Conservation (phyloP, 148 eudicot species). For the Chenopodium suecicum region DNA sequence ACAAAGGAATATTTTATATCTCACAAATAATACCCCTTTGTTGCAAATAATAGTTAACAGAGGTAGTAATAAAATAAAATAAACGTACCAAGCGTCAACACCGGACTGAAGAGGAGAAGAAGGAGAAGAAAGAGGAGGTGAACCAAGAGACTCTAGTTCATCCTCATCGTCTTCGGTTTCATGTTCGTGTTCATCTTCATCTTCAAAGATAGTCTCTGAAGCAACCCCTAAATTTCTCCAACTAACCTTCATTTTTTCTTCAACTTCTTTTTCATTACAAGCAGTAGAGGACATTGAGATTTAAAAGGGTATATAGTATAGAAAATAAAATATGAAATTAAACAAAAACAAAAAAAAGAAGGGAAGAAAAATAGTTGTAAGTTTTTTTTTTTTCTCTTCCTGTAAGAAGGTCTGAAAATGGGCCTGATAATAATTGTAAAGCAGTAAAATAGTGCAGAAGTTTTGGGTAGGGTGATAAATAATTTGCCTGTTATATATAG, state of each 20-base stretch:
- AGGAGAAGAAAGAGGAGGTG: constrained; percentile 28
- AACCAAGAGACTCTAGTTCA: constrained; percentile 21
- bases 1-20: no score
- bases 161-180: constrained; percentile 50
- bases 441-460: constrained; percentile 5
- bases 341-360: background rate
- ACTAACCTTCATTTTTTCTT: constrained; percentile 21
- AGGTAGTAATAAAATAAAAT: no score
- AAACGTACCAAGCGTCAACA: constrained; percentile 54
- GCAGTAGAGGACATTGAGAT: background rate
- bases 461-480: constrained; percentile 23
- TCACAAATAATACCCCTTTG: no score
- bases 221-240: constrained; percentile 57
- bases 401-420: background rate
- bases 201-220: constrained; percentile 62
- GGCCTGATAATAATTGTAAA: constrained; percentile 15
- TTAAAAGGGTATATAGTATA: background rate
- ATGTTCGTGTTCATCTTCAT: constrained; percentile 26
- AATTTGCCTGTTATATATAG: constrained; percentile 29
- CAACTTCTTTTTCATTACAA: constrained; percentile 15
- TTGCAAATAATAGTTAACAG: no score
- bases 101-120: constrained; percentile 39
- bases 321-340: no score
- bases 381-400: background rate
- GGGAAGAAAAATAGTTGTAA: background rate